Evolutionary conservation across 257 asterid genomes (phyloP).

Genomic region (Mitragyna speciosa): DNA sequence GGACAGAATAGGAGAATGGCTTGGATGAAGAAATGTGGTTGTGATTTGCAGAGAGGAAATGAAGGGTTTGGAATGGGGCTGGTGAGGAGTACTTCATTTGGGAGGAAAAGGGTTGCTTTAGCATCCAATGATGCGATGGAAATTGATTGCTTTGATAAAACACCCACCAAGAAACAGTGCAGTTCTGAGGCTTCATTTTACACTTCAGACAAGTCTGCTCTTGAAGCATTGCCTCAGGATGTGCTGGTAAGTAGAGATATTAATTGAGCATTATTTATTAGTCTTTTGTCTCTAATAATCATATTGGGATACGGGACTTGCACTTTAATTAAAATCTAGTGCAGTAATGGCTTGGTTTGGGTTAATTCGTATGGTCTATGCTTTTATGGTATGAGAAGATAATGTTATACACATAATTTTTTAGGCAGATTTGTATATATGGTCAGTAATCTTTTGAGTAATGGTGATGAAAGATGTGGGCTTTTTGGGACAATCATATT

Average conservation of each 20-base stretch:
- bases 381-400: too few relatives aligned
- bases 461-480: background rate
- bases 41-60: slow-evolving; percentile 11
- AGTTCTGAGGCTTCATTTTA: slow-evolving; percentile 18
- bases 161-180: slow-evolving; percentile 39
- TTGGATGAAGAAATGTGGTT: slow-evolving; percentile 13
- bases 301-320: background rate
- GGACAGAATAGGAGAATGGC: slow-evolving; percentile 19
- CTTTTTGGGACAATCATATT: background rate
- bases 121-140: slow-evolving; percentile 12
- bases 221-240: slow-evolving; percentile 69
- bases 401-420: background rate
- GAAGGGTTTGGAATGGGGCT: slow-evolving; percentile 40
- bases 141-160: slow-evolving; percentile 16
- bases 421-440: background rate
- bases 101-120: slow-evolving; percentile 56
- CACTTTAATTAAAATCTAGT: background rate
- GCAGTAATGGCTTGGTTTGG: background rate
- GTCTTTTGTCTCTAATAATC: background rate
- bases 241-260: slow-evolving; percentile 43
- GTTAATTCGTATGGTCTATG: background rate
- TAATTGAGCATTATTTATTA: background rate
- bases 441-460: background rate
- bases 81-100: slow-evolving; percentile 54
- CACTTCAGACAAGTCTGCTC: slow-evolving; percentile 24